These are phyloP conservation scores for Fusarium agapanthi DNA, from an alignment of 2,329 filamentous ascomycete species.

Conservation along the genomic window DNA sequence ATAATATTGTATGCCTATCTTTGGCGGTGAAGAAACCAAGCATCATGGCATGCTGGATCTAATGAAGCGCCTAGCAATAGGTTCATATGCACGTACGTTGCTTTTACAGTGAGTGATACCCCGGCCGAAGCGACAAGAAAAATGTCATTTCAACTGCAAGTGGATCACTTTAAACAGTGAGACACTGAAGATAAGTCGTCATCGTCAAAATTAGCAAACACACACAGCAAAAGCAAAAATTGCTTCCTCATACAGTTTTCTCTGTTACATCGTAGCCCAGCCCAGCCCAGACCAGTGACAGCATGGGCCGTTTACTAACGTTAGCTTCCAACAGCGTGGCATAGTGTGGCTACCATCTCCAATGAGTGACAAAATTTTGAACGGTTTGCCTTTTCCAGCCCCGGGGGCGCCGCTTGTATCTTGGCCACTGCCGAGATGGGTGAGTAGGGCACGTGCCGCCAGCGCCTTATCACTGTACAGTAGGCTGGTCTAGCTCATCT, in stretches of 20 bases:
- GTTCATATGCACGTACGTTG: slow-evolving; percentile 33
- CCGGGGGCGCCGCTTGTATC: slow-evolving; percentile 34
- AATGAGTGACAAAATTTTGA: slow-evolving; percentile 35
- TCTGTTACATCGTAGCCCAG: not conserved
- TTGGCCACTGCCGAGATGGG: slow-evolving; percentile 33
- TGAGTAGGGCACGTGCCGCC: slow-evolving; percentile 28
- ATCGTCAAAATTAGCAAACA: not conserved
- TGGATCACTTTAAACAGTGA: not conserved
- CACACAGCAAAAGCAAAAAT: not conserved
- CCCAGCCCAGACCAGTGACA: slow-evolving; percentile 1
- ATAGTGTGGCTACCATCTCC: not conserved
- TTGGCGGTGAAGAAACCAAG: slow-evolving; percentile 36
- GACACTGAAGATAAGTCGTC: slow-evolving; percentile 12
- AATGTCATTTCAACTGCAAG: not conserved
- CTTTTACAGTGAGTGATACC: slow-evolving; percentile 15
- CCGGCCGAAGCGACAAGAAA: not conserved
- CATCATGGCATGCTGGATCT: slow-evolving; percentile 8
- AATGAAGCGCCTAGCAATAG: slow-evolving; percentile 1
- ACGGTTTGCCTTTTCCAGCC: slow-evolving; percentile 19
- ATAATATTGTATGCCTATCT: slow-evolving; percentile 13
- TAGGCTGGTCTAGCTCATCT: not conserved
- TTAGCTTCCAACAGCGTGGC: slow-evolving; percentile 29
- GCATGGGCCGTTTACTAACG: slow-evolving; percentile 21
- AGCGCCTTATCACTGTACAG: slow-evolving; percentile 7
- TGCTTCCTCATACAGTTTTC: slow-evolving; percentile 19